phyloP scores from a whole-genome alignment of 306 rosid species.

The Hippophae gyantsensis region DNA sequence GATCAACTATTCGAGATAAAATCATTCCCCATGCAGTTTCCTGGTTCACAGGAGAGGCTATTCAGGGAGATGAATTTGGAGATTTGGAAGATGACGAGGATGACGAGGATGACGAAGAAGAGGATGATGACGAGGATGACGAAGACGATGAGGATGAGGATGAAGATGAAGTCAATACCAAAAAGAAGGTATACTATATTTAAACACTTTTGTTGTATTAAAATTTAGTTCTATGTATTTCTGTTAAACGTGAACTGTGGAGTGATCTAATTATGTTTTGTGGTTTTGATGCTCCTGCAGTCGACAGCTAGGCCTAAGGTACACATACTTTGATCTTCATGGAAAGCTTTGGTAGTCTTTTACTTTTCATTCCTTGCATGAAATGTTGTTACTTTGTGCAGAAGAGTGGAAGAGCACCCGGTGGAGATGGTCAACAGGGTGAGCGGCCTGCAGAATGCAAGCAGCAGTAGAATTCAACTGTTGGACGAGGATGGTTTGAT shows the following conservation, averaged over 20 bases:
- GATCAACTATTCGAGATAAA: slow-evolving; percentile 83
- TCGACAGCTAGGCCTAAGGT: slow-evolving; percentile 48
- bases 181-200: slow-evolving; percentile 45
- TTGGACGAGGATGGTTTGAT: slow-evolving; percentile 7
- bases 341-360: not conserved
- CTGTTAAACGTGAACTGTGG: slow-evolving; percentile 1
- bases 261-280: slow-evolving; percentile 5
- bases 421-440: slow-evolving; percentile 43
- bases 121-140: slow-evolving; percentile 39
- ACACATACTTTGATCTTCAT: not conserved
- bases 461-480: slow-evolving; percentile 55
- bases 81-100: slow-evolving; percentile 70
- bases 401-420: slow-evolving; percentile 52
- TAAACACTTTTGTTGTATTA: not conserved
- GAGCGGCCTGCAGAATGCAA: slow-evolving; percentile 95
- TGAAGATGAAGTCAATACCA: slow-evolving; percentile 50
- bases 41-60: slow-evolving; percentile 94
- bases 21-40: slow-evolving; percentile 93
- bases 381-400: slow-evolving; percentile 15
- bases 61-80: slow-evolving; percentile 64
- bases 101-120: slow-evolving; percentile 34
- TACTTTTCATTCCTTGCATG: no score
- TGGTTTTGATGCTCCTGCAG: slow-evolving; percentile 27
- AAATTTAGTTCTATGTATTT: not conserved
- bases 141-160: slow-evolving; percentile 44